Evolutionary conservation across 768 basidiomycete species (phyloP), one percentile per base, ranked within the genome.

Genomic region (Mycena amicta): DNA sequence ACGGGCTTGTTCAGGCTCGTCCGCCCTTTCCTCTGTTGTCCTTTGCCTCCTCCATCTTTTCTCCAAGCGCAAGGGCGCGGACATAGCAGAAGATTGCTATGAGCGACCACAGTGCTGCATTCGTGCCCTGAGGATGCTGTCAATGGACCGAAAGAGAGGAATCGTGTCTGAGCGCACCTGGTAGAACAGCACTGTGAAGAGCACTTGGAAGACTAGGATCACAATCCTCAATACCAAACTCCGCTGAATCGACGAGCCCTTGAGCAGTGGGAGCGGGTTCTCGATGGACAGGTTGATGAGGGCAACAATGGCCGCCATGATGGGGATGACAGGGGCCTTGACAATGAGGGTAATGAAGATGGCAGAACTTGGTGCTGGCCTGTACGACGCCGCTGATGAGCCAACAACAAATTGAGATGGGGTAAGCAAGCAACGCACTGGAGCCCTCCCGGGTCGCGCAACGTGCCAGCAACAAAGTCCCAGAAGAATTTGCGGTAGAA

Each of bases 401-500:
- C n/a, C 49, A 29, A 50, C 51, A 33, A 26, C 37, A 50, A 23
- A 23, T 23, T 8, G 22, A 25, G 23, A 45, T 45, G 25, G 53
- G 18, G n/a, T 8, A 28, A 50, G 15, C 22, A 33, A 11, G 20
- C 56, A 8, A 56, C 1, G 68, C 62, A 92, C 90, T 92, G 89
- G 25, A 90, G 56, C 53, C 90, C 90, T 75, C 90, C 90, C 27
- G 90, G 90, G 70, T 84, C 81, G 60, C 90, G 88, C 56, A 92
- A 70, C 56, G 81, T 87, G 47, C 90, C 93, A 58, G 85, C 87
- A n/a, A 93, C 76, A 70, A 96, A 93, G 77, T 96, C 95, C 90
- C 92, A 96, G 76, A 96, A 95, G 83, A 93, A 96, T 77, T 96
- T 96, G 73, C 93, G 90, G 76, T 86, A 94, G 66, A 89, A 77